Conservation (phyloP, 2,329 filamentous ascomycete species). For the Akanthomyces uredinophilus region DNA sequence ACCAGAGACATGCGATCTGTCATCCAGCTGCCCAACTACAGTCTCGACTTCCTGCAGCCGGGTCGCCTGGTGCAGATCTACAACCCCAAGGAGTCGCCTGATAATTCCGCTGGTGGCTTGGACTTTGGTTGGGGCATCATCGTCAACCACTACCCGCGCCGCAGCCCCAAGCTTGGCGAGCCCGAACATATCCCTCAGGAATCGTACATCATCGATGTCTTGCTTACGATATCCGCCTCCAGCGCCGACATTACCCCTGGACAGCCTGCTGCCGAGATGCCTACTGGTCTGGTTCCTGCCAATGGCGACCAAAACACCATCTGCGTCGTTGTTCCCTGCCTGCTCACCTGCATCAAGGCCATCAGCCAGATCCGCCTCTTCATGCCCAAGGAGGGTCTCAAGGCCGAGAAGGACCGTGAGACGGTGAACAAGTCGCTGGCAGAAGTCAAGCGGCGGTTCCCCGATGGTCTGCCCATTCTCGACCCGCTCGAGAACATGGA, state of each 20-base stretch:
- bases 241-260: conserved; percentile 39
- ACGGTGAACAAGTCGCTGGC: conserved; percentile 65
- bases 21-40: conserved; percentile 87
- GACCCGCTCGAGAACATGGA: conserved; percentile 97
- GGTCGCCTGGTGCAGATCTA: conserved; percentile 88
- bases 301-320: conserved; percentile 27
- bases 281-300: conserved; percentile 51
- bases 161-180: conserved; percentile 59
- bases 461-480: conserved; percentile 81
- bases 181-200: conserved; percentile 70
- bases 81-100: conserved; percentile 50
- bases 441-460: conserved; percentile 82
- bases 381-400: conserved; percentile 68
- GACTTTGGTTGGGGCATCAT: conserved; percentile 97
- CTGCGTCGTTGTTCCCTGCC: conserved; percentile 60
- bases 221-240: conserved; percentile 56
- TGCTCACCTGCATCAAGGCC: conserved; percentile 78
- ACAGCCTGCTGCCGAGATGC: conserved; percentile 41
- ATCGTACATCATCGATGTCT: conserved; percentile 75
- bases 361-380: conserved; percentile 82
- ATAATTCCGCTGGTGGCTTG: conserved; percentile 29
- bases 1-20: conserved; percentile 86
- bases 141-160: conserved; percentile 65
- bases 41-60: conserved; percentile 74
- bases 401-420: conserved; percentile 57